A percentile compares a stretch with the other conserved stretches of the same genome.
Evolutionary conservation across 2,329 filamentous ascomycete species (phyloP).

Genomic region (Cadophora sp.): DNA sequence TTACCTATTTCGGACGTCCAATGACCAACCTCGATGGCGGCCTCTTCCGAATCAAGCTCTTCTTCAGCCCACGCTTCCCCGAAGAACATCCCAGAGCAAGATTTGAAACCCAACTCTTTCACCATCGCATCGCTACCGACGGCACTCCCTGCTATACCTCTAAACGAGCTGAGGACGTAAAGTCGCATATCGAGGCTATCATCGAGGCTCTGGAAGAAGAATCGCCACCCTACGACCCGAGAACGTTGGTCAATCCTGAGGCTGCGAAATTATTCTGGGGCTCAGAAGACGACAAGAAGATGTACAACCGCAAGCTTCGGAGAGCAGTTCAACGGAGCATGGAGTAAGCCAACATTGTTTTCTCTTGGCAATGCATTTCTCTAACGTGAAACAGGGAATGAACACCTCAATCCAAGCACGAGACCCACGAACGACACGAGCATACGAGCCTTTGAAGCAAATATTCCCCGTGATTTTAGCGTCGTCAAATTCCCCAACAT

Average conservation of each 20-base stretch:
- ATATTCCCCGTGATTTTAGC: not conserved
- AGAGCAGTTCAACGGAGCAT: conserved; percentile 75
- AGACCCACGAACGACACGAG: not conserved
- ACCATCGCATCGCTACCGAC: conserved; percentile 82
- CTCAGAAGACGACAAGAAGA: conserved; percentile 75
- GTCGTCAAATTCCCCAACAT: not conserved
- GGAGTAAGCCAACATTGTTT: conserved; percentile 53
- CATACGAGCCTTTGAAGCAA: not conserved
- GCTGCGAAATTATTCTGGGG: conserved; percentile 91
- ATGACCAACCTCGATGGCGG: conserved; percentile 95
- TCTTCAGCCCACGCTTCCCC: conserved; percentile 85
- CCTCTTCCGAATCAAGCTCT: conserved; percentile 81
- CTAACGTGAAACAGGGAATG: conserved; percentile 35
- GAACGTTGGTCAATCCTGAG: conserved; percentile 85
- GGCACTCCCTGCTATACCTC: conserved; percentile 86
- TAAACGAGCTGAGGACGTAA: conserved; percentile 75
- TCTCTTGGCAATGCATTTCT: not conserved
- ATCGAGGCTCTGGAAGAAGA: conserved; percentile 87
- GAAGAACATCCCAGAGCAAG: conserved; percentile 85
- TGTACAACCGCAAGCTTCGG: conserved; percentile 82
- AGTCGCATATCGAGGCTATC: conserved; percentile 83
- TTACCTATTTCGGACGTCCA: conserved; percentile 89
- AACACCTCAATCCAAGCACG: conserved; percentile 4
- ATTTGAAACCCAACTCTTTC: conserved; percentile 83
- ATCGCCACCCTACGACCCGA: conserved; percentile 85